Conservation (phyloP, 306 rosid genomes). For the Medicago arabica region DNA sequence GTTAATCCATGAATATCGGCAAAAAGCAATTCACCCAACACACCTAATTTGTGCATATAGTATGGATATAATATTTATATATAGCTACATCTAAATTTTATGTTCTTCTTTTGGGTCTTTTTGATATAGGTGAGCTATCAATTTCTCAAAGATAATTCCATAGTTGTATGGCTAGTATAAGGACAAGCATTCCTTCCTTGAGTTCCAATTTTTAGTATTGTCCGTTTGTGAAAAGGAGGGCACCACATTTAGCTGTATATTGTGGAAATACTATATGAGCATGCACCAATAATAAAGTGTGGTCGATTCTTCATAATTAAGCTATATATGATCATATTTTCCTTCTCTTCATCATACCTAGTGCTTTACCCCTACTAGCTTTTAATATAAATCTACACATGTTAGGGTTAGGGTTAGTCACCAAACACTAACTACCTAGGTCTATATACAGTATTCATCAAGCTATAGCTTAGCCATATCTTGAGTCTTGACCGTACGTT, state of each 20-base stretch:
- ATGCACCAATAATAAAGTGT: conserved; percentile 9
- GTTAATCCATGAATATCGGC: conserved; percentile 29
- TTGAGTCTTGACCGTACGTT: neutral
- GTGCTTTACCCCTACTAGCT: neutral
- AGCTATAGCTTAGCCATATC: neutral
- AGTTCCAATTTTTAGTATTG: conserved; percentile 41
- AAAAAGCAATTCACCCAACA: conserved; percentile 27
- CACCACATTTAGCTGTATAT: conserved; percentile 47
- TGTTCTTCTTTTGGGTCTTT: neutral
- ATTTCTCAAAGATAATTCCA: conserved; percentile 48
- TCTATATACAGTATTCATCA: neutral
- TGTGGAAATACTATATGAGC: neutral
- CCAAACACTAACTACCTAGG: conserved; percentile 26
- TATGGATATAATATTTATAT: too few relatives aligned
- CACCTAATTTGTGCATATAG: neutral
- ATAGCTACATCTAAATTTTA: too few relatives aligned
- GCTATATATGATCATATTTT: neutral
- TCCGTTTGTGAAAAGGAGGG: conserved; percentile 36
- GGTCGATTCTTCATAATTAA: conserved; percentile 23
- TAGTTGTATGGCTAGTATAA: conserved; percentile 36
- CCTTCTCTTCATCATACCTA: neutral
- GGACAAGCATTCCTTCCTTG: conserved; percentile 47
- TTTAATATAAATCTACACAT: neutral
- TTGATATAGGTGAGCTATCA: conserved; percentile 59
- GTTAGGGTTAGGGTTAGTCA: conserved; percentile 67